A percentile compares a stretch with the other conserved stretches of the same genome.
Conservation (phyloP, 2,329 filamentous ascomycete genomes). For the Pseudocercospora fuligena region DNA sequence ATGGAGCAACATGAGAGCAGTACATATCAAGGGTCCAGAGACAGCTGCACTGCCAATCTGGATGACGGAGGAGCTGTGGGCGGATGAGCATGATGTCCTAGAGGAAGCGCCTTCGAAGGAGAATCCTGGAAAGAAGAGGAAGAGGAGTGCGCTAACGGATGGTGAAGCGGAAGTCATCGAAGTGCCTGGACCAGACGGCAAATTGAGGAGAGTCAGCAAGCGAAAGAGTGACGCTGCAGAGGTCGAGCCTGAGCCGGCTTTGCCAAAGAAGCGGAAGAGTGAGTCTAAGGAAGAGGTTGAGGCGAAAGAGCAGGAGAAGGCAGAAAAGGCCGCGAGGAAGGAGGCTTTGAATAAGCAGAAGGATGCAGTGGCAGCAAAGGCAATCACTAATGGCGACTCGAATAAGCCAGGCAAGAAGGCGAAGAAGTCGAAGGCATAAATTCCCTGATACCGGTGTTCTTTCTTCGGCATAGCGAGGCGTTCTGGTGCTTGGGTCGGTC, state of each 20-base stretch:
- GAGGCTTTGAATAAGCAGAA: slow-evolving; percentile 37
- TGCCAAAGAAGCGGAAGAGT: slow-evolving; percentile 39
- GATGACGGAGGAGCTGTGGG: slow-evolving; percentile 90
- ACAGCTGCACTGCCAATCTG: slow-evolving; percentile 92
- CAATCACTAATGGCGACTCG: slow-evolving; percentile 18
- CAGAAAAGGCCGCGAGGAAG: slow-evolving; percentile 35
- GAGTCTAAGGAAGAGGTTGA: slow-evolving; percentile 29
- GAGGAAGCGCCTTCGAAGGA: slow-evolving; percentile 49
- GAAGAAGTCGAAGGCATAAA: slow-evolving; percentile 16
- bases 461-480: slow-evolving; percentile 20
- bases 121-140: slow-evolving; percentile 41
- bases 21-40: slow-evolving; percentile 90
- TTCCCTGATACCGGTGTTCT: not conserved
- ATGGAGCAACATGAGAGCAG: slow-evolving; percentile 81
- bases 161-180: slow-evolving; percentile 34
- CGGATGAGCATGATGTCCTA: slow-evolving; percentile 75
- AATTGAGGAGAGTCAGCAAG: slow-evolving; percentile 39
- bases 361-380: slow-evolving; percentile 26
- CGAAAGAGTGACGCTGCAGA: slow-evolving; percentile 25
- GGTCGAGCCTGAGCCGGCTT: slow-evolving; percentile 26
- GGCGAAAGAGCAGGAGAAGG: slow-evolving; percentile 27
- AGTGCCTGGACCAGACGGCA: slow-evolving; percentile 40
- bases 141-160: slow-evolving; percentile 37
- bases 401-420: slow-evolving; percentile 20
- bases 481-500: not conserved